Evolutionary conservation across 331 rosid genomes (phyloP).

Genomic region (Malus hybrid): DNA sequence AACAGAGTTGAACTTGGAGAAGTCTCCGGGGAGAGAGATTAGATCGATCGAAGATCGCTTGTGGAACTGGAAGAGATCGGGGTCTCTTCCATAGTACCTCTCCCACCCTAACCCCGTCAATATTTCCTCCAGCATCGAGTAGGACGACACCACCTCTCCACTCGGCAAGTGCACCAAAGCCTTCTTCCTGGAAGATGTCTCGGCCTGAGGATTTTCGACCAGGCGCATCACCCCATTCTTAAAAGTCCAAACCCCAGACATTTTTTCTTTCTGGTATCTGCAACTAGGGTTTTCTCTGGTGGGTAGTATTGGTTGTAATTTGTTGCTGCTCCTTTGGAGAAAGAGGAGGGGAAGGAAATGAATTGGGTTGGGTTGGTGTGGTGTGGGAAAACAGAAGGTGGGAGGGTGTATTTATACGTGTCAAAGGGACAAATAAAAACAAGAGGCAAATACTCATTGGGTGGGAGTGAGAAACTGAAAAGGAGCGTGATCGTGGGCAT

Average conservation of each 20-base stretch:
- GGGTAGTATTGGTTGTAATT: no score
- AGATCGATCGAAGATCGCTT: conserved; percentile 80
- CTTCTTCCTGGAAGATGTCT: conserved; percentile 44
- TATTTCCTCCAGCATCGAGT: conserved; percentile 54
- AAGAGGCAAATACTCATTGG: conserved; percentile 44
- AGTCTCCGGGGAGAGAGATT: conserved; percentile 84
- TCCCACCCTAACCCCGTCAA: conserved; percentile 80
- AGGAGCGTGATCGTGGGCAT: conserved; percentile 11
- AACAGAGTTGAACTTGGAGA: conserved; percentile 73
- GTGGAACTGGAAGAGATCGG: conserved; percentile 78
- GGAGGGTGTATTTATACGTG: conserved; percentile 42
- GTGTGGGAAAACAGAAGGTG: conserved; percentile 15
- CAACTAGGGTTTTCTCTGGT: neutral
- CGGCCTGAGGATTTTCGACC: conserved; percentile 69
- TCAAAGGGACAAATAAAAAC: conserved; percentile 39
- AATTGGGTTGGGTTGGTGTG: neutral
- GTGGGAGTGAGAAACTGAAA: conserved; percentile 27
- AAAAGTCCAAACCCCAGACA: conserved; percentile 95
- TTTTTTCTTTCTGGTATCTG: neutral
- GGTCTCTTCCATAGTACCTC: conserved; percentile 83
- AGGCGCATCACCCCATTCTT: conserved; percentile 60
- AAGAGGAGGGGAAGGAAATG: neutral
- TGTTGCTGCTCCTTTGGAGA: neutral
- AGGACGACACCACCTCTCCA: conserved; percentile 56
- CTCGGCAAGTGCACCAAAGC: conserved; percentile 63